phyloP scores from a whole-genome alignment of 371 early-diverging fungal genomes.

The Mucor lusitanicus region DNA sequence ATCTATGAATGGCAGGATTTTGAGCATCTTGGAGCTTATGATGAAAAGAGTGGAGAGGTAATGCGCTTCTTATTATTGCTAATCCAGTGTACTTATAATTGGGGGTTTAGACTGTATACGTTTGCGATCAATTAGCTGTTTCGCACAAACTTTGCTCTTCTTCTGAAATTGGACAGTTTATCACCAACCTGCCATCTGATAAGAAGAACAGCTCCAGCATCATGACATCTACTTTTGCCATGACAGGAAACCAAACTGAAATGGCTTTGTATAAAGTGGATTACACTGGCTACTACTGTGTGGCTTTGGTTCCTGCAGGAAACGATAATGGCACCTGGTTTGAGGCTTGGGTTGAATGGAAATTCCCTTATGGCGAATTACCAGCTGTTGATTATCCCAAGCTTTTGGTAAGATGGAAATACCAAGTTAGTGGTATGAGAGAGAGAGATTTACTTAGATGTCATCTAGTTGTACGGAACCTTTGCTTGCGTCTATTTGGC shows the following conservation, averaged over 20 bases:
- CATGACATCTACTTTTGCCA: slow-evolving; percentile 32
- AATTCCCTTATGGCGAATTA: slow-evolving; percentile 81
- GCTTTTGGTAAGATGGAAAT: slow-evolving; percentile 59
- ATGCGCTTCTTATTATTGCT: too few species aligned
- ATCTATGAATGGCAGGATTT: slow-evolving; percentile 63
- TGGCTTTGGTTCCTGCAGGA: slow-evolving; percentile 39
- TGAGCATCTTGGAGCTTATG: slow-evolving; percentile 45
- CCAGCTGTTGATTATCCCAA: slow-evolving; percentile 89
- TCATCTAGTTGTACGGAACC: slow-evolving; percentile 48
- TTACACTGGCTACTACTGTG: slow-evolving; percentile 78
- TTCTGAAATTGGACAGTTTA: slow-evolving; percentile 45
- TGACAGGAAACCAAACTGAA: slow-evolving; percentile 30
- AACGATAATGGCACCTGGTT: slow-evolving; percentile 35
- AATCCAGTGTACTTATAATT: background rate
- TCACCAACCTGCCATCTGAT: slow-evolving; percentile 32
- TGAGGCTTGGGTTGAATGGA: slow-evolving; percentile 68
- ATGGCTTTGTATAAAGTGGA: slow-evolving; percentile 55
- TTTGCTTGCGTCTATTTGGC: slow-evolving; percentile 72
- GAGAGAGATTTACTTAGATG: background rate
- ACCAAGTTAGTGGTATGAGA: background rate
- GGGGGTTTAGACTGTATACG: slow-evolving; percentile 48
- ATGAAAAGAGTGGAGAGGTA: slow-evolving; percentile 35
- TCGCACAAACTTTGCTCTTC: slow-evolving; percentile 47
- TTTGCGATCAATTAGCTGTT: slow-evolving; percentile 52
- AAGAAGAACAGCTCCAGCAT: slow-evolving; percentile 41